Percentiles rank a stretch among this genome's conserved stretches.
These are phyloP conservation scores for Saccharomycopsis sp. DNA, from an alignment of 805 yeast species.

Conservation along the genomic window DNA sequence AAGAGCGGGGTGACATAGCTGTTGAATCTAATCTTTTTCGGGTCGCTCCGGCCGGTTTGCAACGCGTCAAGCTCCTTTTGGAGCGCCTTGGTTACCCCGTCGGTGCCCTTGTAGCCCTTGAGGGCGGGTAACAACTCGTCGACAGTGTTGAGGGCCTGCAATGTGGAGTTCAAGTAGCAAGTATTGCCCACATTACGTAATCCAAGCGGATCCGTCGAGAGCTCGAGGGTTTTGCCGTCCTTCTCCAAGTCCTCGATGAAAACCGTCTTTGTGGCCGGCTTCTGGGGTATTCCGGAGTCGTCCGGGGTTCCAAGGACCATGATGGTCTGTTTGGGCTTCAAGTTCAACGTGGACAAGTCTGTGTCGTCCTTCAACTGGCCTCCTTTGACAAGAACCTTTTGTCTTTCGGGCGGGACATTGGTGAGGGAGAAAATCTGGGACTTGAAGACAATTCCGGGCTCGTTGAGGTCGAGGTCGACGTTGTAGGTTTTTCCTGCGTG, in stretches of 20 bases:
- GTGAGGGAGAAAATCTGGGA: conserved; percentile 64
- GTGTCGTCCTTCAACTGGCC: conserved; percentile 77
- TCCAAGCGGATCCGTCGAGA: conserved; percentile 70
- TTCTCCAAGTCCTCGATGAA: conserved; percentile 61
- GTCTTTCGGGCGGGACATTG: conserved; percentile 80
- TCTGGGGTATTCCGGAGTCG: conserved; percentile 31
- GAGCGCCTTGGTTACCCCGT: conserved; percentile 42
- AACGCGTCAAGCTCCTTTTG: conserved; percentile 37
- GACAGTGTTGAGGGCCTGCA: conserved; percentile 85
- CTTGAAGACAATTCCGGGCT: conserved; percentile 60
- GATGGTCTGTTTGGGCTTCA: conserved; percentile 60
- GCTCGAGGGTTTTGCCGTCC: conserved; percentile 16
- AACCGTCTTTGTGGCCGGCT: conserved; percentile 47
- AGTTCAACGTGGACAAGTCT: conserved; percentile 39
- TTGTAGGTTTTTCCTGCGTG: conserved; percentile 66
- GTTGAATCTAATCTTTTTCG: conserved; percentile 26
- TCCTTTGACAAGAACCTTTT: conserved; percentile 82
- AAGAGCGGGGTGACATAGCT: conserved; percentile 60
- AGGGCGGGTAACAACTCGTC: conserved; percentile 69
- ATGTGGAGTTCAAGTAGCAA: conserved; percentile 82
- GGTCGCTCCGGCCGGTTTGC: conserved; percentile 23
- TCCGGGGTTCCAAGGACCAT: conserved; percentile 95
- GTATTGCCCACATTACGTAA: conserved; percentile 93
- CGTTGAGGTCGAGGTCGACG: conserved; percentile 46
- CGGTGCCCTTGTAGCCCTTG: conserved; percentile 45